These are phyloP conservation scores for Sporothrix curviconia DNA, from an alignment of 2,329 filamentous ascomycete species.

Conservation along the genomic window DNA sequence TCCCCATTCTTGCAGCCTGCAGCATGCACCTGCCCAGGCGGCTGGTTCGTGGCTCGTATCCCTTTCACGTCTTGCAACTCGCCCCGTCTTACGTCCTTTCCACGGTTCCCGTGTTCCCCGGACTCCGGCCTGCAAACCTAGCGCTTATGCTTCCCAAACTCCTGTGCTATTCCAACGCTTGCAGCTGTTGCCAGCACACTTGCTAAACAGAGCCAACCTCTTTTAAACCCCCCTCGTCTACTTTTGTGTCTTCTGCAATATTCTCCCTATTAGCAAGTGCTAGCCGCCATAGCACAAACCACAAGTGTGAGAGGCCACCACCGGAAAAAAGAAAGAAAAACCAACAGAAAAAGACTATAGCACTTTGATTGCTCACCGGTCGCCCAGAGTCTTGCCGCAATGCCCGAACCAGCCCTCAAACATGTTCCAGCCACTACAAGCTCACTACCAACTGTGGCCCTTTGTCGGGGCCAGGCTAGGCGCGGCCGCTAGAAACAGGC, in stretches of 20 bases:
- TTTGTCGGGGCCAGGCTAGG: background rate
- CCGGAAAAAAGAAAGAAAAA: too few relatives aligned
- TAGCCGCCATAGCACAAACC: too few relatives aligned
- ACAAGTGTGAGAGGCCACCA: too few relatives aligned
- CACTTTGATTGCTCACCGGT: background rate
- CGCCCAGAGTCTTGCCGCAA: slow-evolving; percentile 3
- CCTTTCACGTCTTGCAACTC: background rate
- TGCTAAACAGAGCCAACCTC: too few relatives aligned
- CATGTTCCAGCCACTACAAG: background rate
- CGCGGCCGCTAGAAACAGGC: too few relatives aligned
- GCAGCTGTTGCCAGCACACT: too few relatives aligned
- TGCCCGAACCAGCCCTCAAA: background rate
- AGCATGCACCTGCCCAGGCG: background rate
- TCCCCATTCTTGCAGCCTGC: background rate
- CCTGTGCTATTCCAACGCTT: too few relatives aligned
- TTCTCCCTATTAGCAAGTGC: background rate
- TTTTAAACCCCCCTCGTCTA: too few relatives aligned
- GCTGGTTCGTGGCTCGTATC: background rate
- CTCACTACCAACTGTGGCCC: too few relatives aligned
- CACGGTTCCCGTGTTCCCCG: slow-evolving; percentile 1
- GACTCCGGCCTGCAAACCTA: background rate
- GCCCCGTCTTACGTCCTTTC: background rate
- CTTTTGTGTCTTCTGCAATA: background rate
- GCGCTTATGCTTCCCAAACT: background rate
- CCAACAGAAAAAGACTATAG: background rate